A percentile compares a stretch with the other conserved stretches of the same genome.
These are phyloP conservation scores for Penicillium macrosclerotiorum DNA, from an alignment of 495 filamentous ascomycete genomes.

Conservation along the genomic window DNA sequence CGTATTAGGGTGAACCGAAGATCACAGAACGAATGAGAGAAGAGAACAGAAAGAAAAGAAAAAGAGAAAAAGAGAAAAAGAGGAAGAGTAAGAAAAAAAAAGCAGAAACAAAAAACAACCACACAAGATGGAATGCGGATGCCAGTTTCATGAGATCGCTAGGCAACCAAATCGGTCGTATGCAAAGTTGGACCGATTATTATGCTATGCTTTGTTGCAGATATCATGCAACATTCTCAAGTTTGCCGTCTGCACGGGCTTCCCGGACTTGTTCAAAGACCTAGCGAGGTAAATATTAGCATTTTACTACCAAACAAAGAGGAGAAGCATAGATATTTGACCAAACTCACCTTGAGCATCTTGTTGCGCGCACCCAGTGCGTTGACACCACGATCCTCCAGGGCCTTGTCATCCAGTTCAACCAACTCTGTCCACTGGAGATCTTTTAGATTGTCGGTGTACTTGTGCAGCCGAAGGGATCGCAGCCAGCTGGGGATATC, in stretches of 20 bases:
- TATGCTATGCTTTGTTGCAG: slow-evolving; percentile 15
- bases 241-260: slow-evolving; percentile 67
- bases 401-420: slow-evolving; percentile 86
- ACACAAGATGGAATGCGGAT: slow-evolving; percentile 16
- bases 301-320: slow-evolving; percentile 21
- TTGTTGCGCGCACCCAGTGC: slow-evolving; percentile 93
- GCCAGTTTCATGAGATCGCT: slow-evolving; percentile 22
- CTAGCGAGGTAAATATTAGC: slow-evolving; percentile 37
- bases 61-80: slow-evolving; percentile 11
- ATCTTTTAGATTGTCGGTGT: slow-evolving; percentile 97
- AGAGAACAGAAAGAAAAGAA: slow-evolving; percentile 4
- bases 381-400: slow-evolving; percentile 93
- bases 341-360: slow-evolving; percentile 81
- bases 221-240: slow-evolving; percentile 41
- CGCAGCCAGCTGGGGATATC: slow-evolving; percentile 96
- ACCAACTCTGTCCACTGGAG: slow-evolving; percentile 94
- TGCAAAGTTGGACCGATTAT: neutral
- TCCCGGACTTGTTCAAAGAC: slow-evolving; percentile 94
- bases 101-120: slow-evolving; percentile 10
- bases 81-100: slow-evolving; percentile 7
- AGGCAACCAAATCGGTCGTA: neutral
- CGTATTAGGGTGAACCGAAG: slow-evolving; percentile 52
- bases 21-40: slow-evolving; percentile 38
- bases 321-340: neutral
- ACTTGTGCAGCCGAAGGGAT: slow-evolving; percentile 94